These are phyloP conservation scores for Orbilia brochopaga DNA, from an alignment of 2,329 filamentous ascomycete species.

Conservation along the genomic window DNA sequence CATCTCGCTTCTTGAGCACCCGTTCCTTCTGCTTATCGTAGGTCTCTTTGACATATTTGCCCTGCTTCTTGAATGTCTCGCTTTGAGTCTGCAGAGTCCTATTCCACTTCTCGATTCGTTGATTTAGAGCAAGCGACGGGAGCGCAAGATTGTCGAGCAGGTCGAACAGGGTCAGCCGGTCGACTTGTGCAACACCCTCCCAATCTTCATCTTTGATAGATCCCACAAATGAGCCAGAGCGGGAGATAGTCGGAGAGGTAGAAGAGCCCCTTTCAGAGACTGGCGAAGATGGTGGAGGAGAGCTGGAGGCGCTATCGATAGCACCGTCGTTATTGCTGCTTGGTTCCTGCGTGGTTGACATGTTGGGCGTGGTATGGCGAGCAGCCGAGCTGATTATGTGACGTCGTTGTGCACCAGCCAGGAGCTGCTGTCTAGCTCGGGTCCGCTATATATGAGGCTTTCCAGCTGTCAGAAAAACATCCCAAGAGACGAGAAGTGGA, in stretches of 20 bases:
- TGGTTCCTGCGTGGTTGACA: constrained; percentile 27
- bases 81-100: constrained; percentile 80
- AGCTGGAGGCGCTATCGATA: constrained; percentile 40
- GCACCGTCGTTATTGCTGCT: constrained; percentile 30
- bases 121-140: constrained; percentile 65
- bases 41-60: constrained; percentile 77
- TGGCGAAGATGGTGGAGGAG: constrained; percentile 42
- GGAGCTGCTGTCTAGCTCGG: neutral
- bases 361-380: constrained; percentile 1
- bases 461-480: neutral
- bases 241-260: constrained; percentile 39
- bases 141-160: constrained; percentile 85
- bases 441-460: neutral
- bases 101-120: constrained; percentile 89
- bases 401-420: constrained; percentile 10
- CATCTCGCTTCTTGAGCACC: constrained; percentile 70
- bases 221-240: constrained; percentile 43
- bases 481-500: neutral
- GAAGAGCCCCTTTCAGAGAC: constrained; percentile 34
- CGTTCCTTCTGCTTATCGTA: constrained; percentile 81
- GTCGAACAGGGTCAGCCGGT: constrained; percentile 89
- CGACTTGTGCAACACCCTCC: constrained; percentile 68
- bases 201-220: constrained; percentile 47
- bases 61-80: constrained; percentile 80
- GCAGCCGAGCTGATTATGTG: constrained; percentile 5